Percentiles rank a stretch among this genome's conserved stretches.
phyloP scores from a whole-genome alignment of 768 basidiomycete species.

The Mycena latifolia region DNA sequence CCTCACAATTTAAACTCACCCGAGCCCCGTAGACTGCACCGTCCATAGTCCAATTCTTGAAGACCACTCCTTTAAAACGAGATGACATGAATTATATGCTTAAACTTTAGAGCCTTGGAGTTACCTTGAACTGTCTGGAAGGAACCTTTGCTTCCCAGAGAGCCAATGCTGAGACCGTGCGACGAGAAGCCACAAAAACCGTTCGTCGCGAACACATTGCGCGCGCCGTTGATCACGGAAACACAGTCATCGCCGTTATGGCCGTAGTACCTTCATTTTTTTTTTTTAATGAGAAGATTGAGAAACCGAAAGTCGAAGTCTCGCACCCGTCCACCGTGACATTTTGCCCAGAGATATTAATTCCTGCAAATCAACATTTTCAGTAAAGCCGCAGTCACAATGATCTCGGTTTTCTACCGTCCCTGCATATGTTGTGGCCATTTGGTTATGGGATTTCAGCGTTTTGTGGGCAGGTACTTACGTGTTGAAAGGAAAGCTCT shows the following conservation, averaged over 20 bases:
- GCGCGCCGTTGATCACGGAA: slow-evolving; percentile 59
- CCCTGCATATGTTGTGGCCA: slow-evolving; percentile 28
- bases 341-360: slow-evolving; percentile 54
- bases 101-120: no score
- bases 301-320: background rate
- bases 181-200: slow-evolving; percentile 61
- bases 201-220: slow-evolving; percentile 58
- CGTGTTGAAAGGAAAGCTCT: slow-evolving; percentile 61
- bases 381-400: background rate
- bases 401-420: slow-evolving; percentile 34
- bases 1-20: slow-evolving; percentile 36
- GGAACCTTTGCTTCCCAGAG: slow-evolving; percentile 55
- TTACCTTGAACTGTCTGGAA: slow-evolving; percentile 54
- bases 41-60: background rate
- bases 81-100: no score
- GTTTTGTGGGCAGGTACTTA: slow-evolving; percentile 41
- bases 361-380: slow-evolving; percentile 38
- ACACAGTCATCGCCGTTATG: slow-evolving; percentile 64
- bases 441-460: background rate
- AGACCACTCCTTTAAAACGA: background rate
- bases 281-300: background rate
- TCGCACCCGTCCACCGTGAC: slow-evolving; percentile 54
- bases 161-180: slow-evolving; percentile 63
- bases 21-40: slow-evolving; percentile 42
- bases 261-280: slow-evolving; percentile 48